Percentiles rank a stretch among this genome's conserved stretches.
These are phyloP conservation scores for Mortierella sp. DNA, from an alignment of 371 early-diverging fungal genomes.

Conservation along the genomic window DNA sequence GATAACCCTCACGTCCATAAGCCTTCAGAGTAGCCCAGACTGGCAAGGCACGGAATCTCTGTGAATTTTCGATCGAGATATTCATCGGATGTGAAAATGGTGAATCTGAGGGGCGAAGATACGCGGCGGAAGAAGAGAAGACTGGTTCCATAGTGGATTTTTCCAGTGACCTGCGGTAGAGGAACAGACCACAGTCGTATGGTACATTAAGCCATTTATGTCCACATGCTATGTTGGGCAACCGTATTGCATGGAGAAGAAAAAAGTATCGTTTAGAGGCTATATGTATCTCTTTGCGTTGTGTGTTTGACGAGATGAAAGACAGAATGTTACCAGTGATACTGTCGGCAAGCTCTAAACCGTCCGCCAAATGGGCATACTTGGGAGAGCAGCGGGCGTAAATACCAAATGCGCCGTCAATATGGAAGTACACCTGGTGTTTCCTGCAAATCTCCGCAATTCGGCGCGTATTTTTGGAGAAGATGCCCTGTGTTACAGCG, in stretches of 20 bases:
- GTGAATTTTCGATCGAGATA: constrained; percentile 61
- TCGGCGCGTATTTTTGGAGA: constrained; percentile 29
- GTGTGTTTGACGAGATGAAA: too few relatives aligned
- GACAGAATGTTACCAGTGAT: constrained; percentile 53
- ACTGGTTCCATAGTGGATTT: constrained; percentile 28
- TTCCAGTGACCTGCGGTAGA: constrained; percentile 47
- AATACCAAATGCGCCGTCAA: constrained; percentile 55
- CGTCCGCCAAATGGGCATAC: constrained; percentile 36
- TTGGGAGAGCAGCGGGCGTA: constrained; percentile 49
- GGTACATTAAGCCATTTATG: constrained; percentile 66
- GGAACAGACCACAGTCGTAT: constrained; percentile 61
- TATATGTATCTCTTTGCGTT: too few relatives aligned
- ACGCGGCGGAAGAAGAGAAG: constrained; percentile 42
- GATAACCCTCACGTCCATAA: constrained; percentile 58
- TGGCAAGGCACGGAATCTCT: constrained; percentile 60
- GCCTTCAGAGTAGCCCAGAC: constrained; percentile 58
- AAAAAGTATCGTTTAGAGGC: background rate
- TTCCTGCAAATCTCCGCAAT: constrained; percentile 36
- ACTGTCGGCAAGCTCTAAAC: constrained; percentile 57
- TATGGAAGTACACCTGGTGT: constrained; percentile 46
- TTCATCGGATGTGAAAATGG: constrained; percentile 47
- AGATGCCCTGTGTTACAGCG: constrained; percentile 19
- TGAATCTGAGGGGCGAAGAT: constrained; percentile 27
- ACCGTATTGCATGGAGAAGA: background rate
- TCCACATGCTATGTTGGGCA: constrained; percentile 26